These are phyloP conservation scores for Pyrenopolyporus hunteri DNA, from an alignment of 495 filamentous ascomycete genomes.

Conservation along the genomic window DNA sequence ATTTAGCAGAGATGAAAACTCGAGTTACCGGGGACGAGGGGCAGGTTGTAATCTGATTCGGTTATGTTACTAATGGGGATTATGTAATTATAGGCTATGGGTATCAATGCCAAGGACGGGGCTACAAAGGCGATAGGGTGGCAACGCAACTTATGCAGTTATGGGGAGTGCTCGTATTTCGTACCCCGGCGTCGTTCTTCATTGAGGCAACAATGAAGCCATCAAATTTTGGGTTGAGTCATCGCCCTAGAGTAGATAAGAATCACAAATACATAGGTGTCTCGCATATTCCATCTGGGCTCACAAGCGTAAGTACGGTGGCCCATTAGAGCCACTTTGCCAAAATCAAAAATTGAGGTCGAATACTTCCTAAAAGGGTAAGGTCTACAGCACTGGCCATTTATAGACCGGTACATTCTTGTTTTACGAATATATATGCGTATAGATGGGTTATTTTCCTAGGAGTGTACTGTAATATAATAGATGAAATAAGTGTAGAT, in stretches of 20 bases:
- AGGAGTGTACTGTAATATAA: no score
- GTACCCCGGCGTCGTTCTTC: constrained; percentile 2
- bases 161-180: constrained; percentile 12
- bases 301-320: constrained; percentile 10
- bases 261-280: constrained; percentile 23
- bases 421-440: no score
- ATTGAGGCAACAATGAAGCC: not conserved
- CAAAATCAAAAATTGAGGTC: no score
- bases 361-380: no score
- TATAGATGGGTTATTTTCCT: no score
- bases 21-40: not conserved
- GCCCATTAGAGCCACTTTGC: no score
- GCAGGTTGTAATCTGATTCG: constrained; percentile 20
- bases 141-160: constrained; percentile 3
- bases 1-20: constrained; percentile 2
- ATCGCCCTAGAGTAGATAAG: constrained; percentile 23
- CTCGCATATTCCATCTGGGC: not conserved
- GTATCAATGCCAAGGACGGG: not conserved
- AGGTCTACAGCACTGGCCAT: no score
- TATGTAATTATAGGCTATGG: constrained; percentile 19
- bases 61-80: constrained; percentile 21
- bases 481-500: no score
- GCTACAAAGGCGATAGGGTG: not conserved
- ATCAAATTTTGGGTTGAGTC: constrained; percentile 34
- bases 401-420: no score